phyloP scores from a whole-genome alignment of 306 rosid species.

The Trichosanthes cucumerina region DNA sequence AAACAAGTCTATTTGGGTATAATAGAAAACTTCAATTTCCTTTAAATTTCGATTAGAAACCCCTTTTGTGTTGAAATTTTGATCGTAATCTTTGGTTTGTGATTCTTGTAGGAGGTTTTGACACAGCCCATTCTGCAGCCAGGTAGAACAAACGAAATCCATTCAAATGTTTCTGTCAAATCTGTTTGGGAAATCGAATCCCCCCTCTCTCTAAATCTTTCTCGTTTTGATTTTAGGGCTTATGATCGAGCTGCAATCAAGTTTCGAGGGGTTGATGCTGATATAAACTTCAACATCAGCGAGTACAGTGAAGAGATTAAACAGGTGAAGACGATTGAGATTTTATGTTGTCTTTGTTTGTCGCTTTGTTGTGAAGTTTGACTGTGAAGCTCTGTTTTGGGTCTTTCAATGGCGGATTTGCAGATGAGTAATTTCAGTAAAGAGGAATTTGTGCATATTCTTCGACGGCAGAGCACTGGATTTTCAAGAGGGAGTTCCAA shows the following conservation, averaged over 20 bases:
- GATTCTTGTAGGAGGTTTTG: constrained; percentile 63
- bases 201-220: not conserved
- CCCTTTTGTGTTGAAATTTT: not conserved
- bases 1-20: constrained; percentile 93
- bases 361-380: not conserved
- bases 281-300: constrained; percentile 66
- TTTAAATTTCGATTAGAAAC: not conserved
- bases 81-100: not conserved
- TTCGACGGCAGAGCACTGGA: constrained; percentile 89
- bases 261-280: constrained; percentile 83
- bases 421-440: constrained; percentile 73
- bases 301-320: constrained; percentile 78
- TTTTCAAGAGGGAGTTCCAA: constrained; percentile 88
- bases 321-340: constrained; percentile 37
- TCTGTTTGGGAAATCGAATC: not conserved
- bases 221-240: constrained; percentile 36
- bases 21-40: not conserved
- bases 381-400: not conserved
- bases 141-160: constrained; percentile 23
- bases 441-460: constrained; percentile 86
- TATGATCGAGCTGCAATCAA: constrained; percentile 96
- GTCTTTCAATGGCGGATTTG: constrained; percentile 7
- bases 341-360: not conserved
- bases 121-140: constrained; percentile 88
- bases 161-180: not conserved